A percentile compares a stretch with the other conserved stretches of the same genome.
phyloP scores from a whole-genome alignment of 139 green algal species.

The Desmodesmus armatus region DNA sequence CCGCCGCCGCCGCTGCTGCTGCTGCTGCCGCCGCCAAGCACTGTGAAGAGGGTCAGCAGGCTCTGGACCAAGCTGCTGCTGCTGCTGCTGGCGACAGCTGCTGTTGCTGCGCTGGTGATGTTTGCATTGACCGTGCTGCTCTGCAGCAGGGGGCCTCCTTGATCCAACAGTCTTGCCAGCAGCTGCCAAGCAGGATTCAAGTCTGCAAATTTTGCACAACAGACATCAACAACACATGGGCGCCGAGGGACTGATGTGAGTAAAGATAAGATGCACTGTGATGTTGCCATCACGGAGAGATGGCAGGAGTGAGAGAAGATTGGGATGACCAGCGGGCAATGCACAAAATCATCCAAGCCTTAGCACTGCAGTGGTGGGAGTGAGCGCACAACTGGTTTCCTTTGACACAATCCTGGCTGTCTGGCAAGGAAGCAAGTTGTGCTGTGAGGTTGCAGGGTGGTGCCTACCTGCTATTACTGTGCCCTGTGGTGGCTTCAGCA shows the following conservation, averaged over 20 bases:
- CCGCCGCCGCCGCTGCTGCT: slow-evolving; percentile 11
- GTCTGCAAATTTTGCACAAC: neutral
- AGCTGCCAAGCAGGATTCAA: slow-evolving; percentile 19
- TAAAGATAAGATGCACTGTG: neutral
- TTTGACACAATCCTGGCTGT: no score
- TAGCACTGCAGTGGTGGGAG: no score
- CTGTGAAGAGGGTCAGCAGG: neutral
- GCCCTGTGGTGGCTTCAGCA: neutral
- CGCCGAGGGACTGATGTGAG: neutral
- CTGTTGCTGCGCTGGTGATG: slow-evolving; percentile 16
- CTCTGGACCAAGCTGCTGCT: neutral
- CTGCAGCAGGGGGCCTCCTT: neutral
- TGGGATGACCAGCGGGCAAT: neutral
- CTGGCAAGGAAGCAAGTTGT: no score
- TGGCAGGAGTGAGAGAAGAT: neutral
- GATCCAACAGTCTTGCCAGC: slow-evolving; percentile 10
- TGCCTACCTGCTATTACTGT: no score
- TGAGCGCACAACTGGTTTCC: no score
- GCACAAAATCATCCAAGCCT: neutral
- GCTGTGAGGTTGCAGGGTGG: no score
- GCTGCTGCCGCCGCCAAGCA: neutral
- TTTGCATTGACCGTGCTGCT: neutral
- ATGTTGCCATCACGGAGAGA: neutral
- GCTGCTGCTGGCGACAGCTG: neutral
- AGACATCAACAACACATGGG: neutral